Base-by-base conservation (phyloP, 805 yeast genomes). In the Metschnikowia colocasiae region DNA sequence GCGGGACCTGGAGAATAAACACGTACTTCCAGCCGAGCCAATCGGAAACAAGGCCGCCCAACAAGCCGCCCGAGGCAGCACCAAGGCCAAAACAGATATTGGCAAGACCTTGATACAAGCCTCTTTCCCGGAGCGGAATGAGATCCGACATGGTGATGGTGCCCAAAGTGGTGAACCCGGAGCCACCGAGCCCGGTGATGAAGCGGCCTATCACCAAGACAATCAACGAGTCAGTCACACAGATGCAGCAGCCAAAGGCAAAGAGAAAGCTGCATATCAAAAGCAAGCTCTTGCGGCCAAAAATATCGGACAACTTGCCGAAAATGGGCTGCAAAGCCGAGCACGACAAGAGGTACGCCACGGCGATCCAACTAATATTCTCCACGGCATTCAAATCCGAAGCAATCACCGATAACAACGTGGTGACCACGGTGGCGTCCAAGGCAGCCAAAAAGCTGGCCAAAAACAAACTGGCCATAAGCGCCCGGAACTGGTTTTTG, bases 101-200 rank as follows among this genome's bases (percentile, higher is more conserved):
- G 30, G 85, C 85, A 43, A 86, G 62, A 0, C 97, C 97, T 61
- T 90, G 97, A 63, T 80, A 87, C 26, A 87, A 63, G 1, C 95
- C 96, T 49, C 97, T 73, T 35, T 83, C 80, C 46, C 94, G 74
- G 51, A 85, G 74, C 1, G 94, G 82, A 23, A 90, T 83, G 40
- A 87, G 69, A 63, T 89, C 96, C 23, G 87, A 80, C 56, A 85
- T 76, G 2, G 90, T 76, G 48, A 89, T 85, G 6, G 95, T 83
- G 15, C 87, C 78, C 55, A 88, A 68, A 0, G 91, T 76, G 43
- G 83, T 80, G 59, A 89, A 78, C 1, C 96, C 96, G 5, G 95
- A 94, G n/a, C 95, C 96, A 10, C 96, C 96, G 47, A 86, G 76
- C 16, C 97, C 97, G 22, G 95, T 82, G 43, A 89, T 72, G 51